Conservation (phyloP, 768 basidiomycete genomes). For the Wakefieldia striispora region DNA sequence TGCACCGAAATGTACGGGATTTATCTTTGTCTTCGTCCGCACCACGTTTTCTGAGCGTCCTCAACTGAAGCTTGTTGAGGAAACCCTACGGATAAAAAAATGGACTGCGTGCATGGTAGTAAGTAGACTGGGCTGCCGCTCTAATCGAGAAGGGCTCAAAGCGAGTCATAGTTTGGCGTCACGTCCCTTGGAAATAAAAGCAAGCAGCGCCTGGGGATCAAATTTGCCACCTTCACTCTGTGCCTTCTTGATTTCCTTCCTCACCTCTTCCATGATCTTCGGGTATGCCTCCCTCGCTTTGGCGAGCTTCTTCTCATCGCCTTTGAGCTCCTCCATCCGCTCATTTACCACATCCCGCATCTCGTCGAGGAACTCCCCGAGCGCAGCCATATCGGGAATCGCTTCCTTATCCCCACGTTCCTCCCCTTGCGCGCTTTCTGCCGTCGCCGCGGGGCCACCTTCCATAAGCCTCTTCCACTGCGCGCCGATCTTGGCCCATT, state of each 20-base stretch:
- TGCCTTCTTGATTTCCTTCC: constrained; percentile 8
- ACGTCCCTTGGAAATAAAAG: constrained; percentile 13
- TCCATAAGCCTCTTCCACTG: constrained; percentile 21
- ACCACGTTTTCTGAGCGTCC: too few species aligned
- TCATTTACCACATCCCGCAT: constrained; percentile 17
- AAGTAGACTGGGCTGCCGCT: too few species aligned
- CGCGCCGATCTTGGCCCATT: constrained; percentile 20
- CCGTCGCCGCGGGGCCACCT: not conserved
- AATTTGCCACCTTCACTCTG: constrained; percentile 4
- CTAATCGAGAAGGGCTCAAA: too few species aligned
- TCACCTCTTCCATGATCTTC: constrained; percentile 8
- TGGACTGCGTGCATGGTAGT: too few species aligned
- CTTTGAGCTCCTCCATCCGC: constrained; percentile 13
- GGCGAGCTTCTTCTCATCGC: constrained; percentile 19
- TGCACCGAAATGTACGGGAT: too few species aligned
- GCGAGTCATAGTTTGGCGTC: too few species aligned
- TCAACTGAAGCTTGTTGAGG: too few species aligned
- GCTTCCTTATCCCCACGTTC: not conserved
- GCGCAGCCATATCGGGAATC: constrained; percentile 4
- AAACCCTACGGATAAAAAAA: too few species aligned
- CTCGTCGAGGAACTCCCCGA: constrained; percentile 19
- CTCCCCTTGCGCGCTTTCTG: not conserved
- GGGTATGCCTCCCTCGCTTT: constrained; percentile 17
- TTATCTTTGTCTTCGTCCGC: too few species aligned
- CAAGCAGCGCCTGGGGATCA: constrained; percentile 3